Base-by-base conservation (phyloP, 73 alveolate genomes). In the Symbiodinium natans region DNA sequence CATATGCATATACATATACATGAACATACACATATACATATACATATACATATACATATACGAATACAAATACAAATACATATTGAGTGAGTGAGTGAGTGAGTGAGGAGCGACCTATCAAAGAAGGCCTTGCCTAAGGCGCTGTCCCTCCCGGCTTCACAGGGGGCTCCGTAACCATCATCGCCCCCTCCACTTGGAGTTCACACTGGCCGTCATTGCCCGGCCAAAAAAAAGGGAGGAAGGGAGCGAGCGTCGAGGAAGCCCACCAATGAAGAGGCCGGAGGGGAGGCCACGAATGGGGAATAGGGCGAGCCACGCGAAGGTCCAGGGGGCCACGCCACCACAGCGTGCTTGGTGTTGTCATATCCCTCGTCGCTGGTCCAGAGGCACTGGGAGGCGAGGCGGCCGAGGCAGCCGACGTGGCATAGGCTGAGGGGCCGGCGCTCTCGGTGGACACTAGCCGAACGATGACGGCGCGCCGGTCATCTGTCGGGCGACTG, bases 141-240 rank as follows among this genome's bases (percentile, higher is more conserved):
- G 63, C 63, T 17, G 17, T 48, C 63, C 63, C 63, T 48, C 63
- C 63, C 63, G 63, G 63, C 63, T 48, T 8, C 63, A 17, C 63
- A 48, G 63, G 75, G 75, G 75, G 75, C 75, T 59, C 75, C 75
- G 75, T 19, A 59, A 59, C 19, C 75, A n/a, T 59, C 75, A 11
- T 59, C 75, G 75, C 75, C 75, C 75, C 75, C 75, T 59, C 75
- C 75, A 59, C 75, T 59, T 59, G 75, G 34, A 25, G 75, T 59
- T 59, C 75, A 59, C 34, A 59, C 75, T 59, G 75, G 33, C 8
- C 63, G 63, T 48, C 63, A 48, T 48, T 48, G 63, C 63, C 63
- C 63, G 63, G 63, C 63, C 8, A 48, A 8, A 48, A 48, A 48
- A 48, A 48, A n/a, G n/a, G n/a, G n/a, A n/a, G n/a, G n/a, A n/a